Evolutionary conservation across 1,139 yeast genomes (phyloP).

Genomic region (Saccharomyces hybrid): DNA sequence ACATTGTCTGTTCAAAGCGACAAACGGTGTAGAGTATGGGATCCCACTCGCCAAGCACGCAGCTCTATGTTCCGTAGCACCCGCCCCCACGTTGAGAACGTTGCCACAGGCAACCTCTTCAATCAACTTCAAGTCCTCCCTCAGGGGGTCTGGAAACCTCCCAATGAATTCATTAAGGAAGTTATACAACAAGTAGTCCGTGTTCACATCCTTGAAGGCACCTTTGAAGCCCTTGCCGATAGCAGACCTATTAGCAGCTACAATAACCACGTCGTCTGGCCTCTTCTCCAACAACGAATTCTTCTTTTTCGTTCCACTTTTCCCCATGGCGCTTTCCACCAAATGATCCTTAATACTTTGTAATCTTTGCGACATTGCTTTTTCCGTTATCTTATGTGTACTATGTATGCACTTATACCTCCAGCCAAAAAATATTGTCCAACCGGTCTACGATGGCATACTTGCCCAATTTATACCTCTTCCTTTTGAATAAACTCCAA

Average conservation of each 20-base stretch:
- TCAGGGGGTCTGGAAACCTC: conserved; percentile 34
- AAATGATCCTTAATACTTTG: conserved; percentile 53
- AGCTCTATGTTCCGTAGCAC: conserved; percentile 88
- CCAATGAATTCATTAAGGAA: conserved; percentile 57
- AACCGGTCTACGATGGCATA: too few species aligned
- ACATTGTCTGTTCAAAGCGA: conserved; percentile 88
- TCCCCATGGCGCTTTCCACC: conserved; percentile 31
- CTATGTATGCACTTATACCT: too few species aligned
- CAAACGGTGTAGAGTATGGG: conserved; percentile 63
- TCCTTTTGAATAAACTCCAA: background rate
- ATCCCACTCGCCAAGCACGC: conserved; percentile 71
- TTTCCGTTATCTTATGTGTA: too few species aligned
- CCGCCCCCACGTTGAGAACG: conserved; percentile 84
- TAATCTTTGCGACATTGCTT: conserved; percentile 40
- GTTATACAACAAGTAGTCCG: conserved; percentile 50
- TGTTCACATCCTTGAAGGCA: conserved; percentile 19
- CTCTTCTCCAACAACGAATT: conserved; percentile 45
- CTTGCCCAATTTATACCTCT: background rate
- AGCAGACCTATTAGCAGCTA: conserved; percentile 85
- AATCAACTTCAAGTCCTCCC: conserved; percentile 56
- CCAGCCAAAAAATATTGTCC: too few species aligned
- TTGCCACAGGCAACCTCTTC: conserved; percentile 87
- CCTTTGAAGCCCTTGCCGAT: conserved; percentile 83
- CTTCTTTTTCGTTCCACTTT: background rate
- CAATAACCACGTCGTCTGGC: conserved; percentile 82